Evolutionary conservation across 2,329 filamentous ascomycete genomes (phyloP).

Genomic region (Macrophomina pseudophaseolina): DNA sequence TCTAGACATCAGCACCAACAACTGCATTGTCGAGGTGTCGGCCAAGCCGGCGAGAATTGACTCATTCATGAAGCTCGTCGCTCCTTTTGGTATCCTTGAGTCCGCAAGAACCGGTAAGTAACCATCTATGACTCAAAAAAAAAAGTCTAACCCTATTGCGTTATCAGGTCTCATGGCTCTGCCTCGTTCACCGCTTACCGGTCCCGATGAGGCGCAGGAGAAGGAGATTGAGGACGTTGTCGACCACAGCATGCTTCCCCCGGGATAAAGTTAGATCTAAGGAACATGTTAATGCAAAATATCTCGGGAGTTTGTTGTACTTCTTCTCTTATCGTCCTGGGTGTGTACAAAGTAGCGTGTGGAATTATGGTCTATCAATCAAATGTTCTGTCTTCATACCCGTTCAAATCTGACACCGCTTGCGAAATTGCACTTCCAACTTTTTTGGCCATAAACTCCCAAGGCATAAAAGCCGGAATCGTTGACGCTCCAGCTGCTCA

Average conservation of each 20-base stretch:
- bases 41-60: constrained; percentile 94
- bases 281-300: constrained; percentile 14
- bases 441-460: constrained; percentile 19
- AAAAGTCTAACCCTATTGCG: constrained; percentile 23
- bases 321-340: neutral
- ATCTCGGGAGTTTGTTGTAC: constrained; percentile 10
- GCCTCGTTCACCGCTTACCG: constrained; percentile 86
- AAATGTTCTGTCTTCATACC: neutral
- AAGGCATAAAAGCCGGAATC: neutral
- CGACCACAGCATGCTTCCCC: constrained; percentile 90
- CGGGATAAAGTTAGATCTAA: constrained; percentile 65
- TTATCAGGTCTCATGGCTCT: constrained; percentile 82
- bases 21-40: constrained; percentile 96
- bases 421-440: neutral
- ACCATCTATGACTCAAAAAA: constrained; percentile 1
- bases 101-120: constrained; percentile 79
- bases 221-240: constrained; percentile 96
- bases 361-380: constrained; percentile 14
- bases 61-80: constrained; percentile 94
- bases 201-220: constrained; percentile 71
- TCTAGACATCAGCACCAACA: constrained; percentile 95
- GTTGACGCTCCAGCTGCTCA: neutral
- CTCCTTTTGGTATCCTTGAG: constrained; percentile 94
- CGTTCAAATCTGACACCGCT: neutral
- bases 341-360: constrained; percentile 16